Evolutionary conservation across 768 basidiomycete species (phyloP).

Genomic region (Lentinus brumalis): DNA sequence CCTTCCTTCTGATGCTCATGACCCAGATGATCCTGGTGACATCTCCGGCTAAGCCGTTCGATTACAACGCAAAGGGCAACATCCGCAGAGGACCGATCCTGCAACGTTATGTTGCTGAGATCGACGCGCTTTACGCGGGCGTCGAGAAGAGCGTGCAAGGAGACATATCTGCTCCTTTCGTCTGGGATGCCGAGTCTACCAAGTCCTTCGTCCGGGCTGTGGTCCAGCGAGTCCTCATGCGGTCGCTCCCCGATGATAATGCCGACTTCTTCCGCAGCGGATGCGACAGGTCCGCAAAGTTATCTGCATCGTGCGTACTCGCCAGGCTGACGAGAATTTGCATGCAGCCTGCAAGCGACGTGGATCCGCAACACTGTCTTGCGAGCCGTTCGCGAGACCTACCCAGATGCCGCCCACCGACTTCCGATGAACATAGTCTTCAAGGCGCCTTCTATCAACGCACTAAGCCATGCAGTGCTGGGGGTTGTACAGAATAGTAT

Average conservation of each 20-base stretch:
- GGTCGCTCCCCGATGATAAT: slow-evolving; percentile 28
- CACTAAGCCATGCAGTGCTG: slow-evolving; percentile 23
- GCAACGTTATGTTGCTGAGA: slow-evolving; percentile 40
- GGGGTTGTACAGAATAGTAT: background rate
- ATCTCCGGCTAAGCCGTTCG: slow-evolving; percentile 32
- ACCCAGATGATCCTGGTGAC: slow-evolving; percentile 36
- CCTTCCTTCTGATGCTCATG: background rate
- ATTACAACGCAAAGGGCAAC: slow-evolving; percentile 34
- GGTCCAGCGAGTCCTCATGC: slow-evolving; percentile 34
- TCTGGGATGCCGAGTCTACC: slow-evolving; percentile 27
- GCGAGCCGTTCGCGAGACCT: slow-evolving; percentile 22
- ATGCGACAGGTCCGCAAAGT: slow-evolving; percentile 36
- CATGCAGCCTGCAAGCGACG: slow-evolving; percentile 32
- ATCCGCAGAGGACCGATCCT: slow-evolving; percentile 28
- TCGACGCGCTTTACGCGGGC: slow-evolving; percentile 36
- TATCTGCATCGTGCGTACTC: background rate
- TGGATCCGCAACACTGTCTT: slow-evolving; percentile 34
- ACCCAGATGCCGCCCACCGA: slow-evolving; percentile 1
- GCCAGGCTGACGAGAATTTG: background rate
- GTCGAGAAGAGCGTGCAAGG: slow-evolving; percentile 35
- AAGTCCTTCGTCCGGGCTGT: slow-evolving; percentile 35
- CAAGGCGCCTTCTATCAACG: slow-evolving; percentile 41
- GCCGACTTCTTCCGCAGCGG: slow-evolving; percentile 42
- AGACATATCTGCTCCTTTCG: slow-evolving; percentile 29
- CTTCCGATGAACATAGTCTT: slow-evolving; percentile 39